Base-by-base conservation (phyloP, 2,329 filamentous ascomycete genomes). In the Claviceps spartinae region DNA sequence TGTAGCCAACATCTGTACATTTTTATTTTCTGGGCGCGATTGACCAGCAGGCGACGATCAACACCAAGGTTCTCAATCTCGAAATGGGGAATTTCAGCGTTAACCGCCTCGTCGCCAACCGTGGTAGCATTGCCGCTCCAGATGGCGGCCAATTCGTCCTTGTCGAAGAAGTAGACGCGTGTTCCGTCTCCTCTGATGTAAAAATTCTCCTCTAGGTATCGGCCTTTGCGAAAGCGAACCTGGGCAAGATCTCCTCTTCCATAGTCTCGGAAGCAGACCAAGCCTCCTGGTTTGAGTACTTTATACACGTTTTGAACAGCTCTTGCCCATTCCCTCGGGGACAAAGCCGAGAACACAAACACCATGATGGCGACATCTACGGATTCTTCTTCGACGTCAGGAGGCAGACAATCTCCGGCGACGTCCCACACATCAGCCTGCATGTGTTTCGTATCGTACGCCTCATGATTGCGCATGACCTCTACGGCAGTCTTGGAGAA, bases 1-100 rank as follows among this genome's bases (percentile, higher is more conserved):
- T 94, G 88, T 65, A 94, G 80, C 89, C 93, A 98, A 72, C 91
- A 97, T 55, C 93, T 82, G 69, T 97, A 97, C 93, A 98, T 98
- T 71, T 97, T 98, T 48, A 95, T 74, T 69, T 89, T 85, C 62
- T 84, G 80, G 51, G 90, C 87, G 57, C 93, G 81, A 66, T 98
- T 98, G 52, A 98, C 88, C 52, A 98, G 76, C 72, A 98, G 77
- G 54, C 93, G 82, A 58, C 88, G 82, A 65, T 98, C 93, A 52
- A 91, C 78, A 26, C 85, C 93, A 38, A 97, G 76, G 47, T 93
- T 80, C 52, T 86, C 71, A 47, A 95, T 72, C 48, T 88, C 79
- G 60, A 97, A 88, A 52, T 63, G 59, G 48, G 68, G 60, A 38
- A 58, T 56, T 52, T 62, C 59, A 30, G 47, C 55, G 8, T 59